A percentile compares a stretch with the other conserved stretches of the same genome.
Evolutionary conservation across 2,329 filamentous ascomycete species (phyloP).

Genomic region (Exophiala xenobiotica): DNA sequence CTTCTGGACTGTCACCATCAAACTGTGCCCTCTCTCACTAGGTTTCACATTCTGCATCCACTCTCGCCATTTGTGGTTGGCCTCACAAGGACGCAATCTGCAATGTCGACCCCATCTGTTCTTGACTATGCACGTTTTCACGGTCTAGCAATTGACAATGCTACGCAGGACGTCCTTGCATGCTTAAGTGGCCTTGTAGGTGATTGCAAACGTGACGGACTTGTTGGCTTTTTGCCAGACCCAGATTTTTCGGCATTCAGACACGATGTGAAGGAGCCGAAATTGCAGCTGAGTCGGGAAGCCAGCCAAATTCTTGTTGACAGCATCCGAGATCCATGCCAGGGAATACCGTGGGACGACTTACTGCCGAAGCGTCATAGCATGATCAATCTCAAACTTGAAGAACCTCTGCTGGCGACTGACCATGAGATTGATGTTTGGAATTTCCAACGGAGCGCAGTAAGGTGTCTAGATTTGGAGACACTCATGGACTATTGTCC

Average conservation of each 20-base stretch:
- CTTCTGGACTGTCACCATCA: too few relatives aligned
- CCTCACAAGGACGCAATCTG: too few relatives aligned
- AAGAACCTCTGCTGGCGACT: slow-evolving; percentile 44
- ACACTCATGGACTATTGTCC: not conserved
- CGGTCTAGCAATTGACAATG: slow-evolving; percentile 42
- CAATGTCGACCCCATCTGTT: slow-evolving; percentile 37
- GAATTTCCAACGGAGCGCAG: slow-evolving; percentile 35
- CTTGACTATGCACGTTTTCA: slow-evolving; percentile 51
- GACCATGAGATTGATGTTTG: slow-evolving; percentile 48
- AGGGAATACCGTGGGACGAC: slow-evolving; percentile 23
- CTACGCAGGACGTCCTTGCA: slow-evolving; percentile 31
- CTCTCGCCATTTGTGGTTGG: not conserved
- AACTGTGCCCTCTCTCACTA: not conserved
- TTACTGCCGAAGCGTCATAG: slow-evolving; percentile 29
- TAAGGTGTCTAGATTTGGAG: not conserved
- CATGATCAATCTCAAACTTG: slow-evolving; percentile 40
- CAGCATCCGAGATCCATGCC: slow-evolving; percentile 28
- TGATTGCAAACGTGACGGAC: not conserved
- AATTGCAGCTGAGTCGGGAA: slow-evolving; percentile 36
- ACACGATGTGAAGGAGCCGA: slow-evolving; percentile 34
- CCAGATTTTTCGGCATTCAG: slow-evolving; percentile 28
- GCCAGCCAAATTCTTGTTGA: slow-evolving; percentile 36
- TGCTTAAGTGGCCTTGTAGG: slow-evolving; percentile 13
- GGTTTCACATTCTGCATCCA: not conserved
- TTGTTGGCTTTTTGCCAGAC: slow-evolving; percentile 25